Conservation (phyloP, 2,329 filamentous ascomycete genomes). For the Claviceps sp. region DNA sequence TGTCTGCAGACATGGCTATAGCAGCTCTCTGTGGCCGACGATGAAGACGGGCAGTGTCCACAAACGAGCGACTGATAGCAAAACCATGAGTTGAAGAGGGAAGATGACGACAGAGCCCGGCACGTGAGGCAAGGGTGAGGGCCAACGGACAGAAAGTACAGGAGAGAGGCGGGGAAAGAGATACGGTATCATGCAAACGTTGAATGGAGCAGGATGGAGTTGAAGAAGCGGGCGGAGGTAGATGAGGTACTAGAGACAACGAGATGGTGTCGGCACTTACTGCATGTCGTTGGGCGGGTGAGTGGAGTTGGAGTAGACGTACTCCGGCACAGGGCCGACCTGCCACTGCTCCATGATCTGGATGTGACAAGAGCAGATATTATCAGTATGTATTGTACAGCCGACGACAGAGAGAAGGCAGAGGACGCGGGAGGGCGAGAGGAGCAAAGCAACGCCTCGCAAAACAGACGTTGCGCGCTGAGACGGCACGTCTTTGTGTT, state of each 20-base stretch:
- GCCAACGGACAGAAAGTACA: neutral
- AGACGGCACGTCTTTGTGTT: neutral
- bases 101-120: neutral
- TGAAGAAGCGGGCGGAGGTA: conserved; percentile 5
- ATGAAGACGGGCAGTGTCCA: neutral
- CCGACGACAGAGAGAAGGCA: conserved; percentile 8
- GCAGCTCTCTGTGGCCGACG: neutral
- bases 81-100: neutral
- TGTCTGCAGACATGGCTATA: neutral
- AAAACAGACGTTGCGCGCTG: neutral
- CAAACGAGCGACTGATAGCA: neutral
- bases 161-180: neutral
- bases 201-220: neutral
- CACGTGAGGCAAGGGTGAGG: neutral
- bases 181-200: conserved; percentile 1
- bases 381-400: conserved; percentile 11
- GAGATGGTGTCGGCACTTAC: conserved; percentile 34
- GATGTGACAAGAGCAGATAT: conserved; percentile 11
- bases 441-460: conserved; percentile 4
- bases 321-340: conserved; percentile 46
- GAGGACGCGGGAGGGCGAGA: conserved; percentile 4
- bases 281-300: conserved; percentile 43
- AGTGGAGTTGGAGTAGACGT: conserved; percentile 41
- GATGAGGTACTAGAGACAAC: conserved; percentile 18
- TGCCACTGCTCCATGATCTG: conserved; percentile 50